A percentile compares a stretch with the other conserved stretches of the same genome.
These are phyloP conservation scores for Xerocomus cyaneibrunnescens DNA, from an alignment of 1,284 basidiomycete genomes.

Conservation along the genomic window DNA sequence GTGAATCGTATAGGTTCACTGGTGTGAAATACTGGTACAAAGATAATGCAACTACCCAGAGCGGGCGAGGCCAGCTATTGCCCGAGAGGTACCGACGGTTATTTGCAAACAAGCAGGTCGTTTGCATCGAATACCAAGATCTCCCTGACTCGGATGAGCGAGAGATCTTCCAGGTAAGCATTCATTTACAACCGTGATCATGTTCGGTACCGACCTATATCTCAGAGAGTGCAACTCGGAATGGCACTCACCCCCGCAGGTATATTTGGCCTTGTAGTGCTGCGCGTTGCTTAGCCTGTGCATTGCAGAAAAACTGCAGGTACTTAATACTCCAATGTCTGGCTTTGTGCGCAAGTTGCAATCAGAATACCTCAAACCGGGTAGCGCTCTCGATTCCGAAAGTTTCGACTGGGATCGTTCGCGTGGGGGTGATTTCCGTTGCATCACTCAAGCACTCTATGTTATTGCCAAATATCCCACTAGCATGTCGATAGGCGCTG, in stretches of 20 bases:
- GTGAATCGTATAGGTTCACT: constrained; percentile 24
- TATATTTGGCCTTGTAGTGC: constrained; percentile 13
- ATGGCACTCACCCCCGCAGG: constrained; percentile 74
- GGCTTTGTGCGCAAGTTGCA: constrained; percentile 54
- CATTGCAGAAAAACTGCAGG: constrained; percentile 60
- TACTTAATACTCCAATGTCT: constrained; percentile 52
- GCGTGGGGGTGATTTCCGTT: constrained; percentile 64
- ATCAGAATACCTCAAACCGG: constrained; percentile 43
- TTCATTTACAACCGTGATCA: neutral
- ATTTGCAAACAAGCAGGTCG: constrained; percentile 67
- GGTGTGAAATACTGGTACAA: constrained; percentile 58
- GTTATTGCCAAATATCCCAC: constrained; percentile 45
- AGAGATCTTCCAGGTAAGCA: constrained; percentile 70
- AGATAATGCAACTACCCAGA: constrained; percentile 4
- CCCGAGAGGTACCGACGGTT: constrained; percentile 50
- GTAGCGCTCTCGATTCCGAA: constrained; percentile 39
- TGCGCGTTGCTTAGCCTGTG: neutral
- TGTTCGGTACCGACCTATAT: neutral
- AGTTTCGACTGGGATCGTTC: constrained; percentile 56
- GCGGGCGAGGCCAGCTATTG: constrained; percentile 37
- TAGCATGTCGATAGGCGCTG: constrained; percentile 34
- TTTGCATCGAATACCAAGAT: constrained; percentile 70
- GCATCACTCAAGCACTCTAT: constrained; percentile 53
- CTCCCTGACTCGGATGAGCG: constrained; percentile 58
- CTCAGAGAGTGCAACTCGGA: constrained; percentile 70